phyloP scores from a whole-genome alignment of 139 green algal genomes.

The Chloropicon primus region DNA sequence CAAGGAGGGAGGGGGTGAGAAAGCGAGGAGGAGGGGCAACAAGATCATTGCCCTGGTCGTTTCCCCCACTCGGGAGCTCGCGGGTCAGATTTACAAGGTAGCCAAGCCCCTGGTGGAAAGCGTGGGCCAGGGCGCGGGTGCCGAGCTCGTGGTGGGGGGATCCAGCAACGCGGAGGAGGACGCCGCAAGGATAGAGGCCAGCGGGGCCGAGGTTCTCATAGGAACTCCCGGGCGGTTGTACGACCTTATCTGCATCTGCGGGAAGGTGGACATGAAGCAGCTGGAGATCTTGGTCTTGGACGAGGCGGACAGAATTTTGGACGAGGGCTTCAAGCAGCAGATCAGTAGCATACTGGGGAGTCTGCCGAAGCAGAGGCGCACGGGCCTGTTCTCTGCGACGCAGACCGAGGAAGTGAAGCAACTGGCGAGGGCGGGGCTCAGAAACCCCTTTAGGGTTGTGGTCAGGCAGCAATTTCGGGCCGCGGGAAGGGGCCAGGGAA shows the following conservation, averaged over 20 bases:
- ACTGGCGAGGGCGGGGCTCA: constrained; percentile 76
- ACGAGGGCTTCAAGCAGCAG: constrained; percentile 74
- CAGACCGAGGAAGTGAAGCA: constrained; percentile 76
- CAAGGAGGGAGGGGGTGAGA: constrained; percentile 37
- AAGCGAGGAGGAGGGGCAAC: not conserved
- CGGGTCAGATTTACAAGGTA: constrained; percentile 73
- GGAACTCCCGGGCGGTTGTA: constrained; percentile 84
- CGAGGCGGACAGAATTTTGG: constrained; percentile 87
- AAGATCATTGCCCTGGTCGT: constrained; percentile 58
- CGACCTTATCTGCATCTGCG: constrained; percentile 65
- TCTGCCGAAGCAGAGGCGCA: constrained; percentile 78
- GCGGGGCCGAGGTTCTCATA: constrained; percentile 54
- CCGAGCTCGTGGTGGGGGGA: constrained; percentile 24
- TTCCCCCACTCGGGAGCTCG: constrained; percentile 85
- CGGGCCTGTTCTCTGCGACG: constrained; percentile 90
- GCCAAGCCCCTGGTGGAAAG: constrained; percentile 56
- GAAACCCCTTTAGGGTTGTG: constrained; percentile 73
- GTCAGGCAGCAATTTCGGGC: constrained; percentile 21
- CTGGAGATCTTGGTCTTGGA: constrained; percentile 83
- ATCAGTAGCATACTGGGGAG: constrained; percentile 63
- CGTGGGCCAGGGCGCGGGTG: not conserved
- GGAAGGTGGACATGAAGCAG: constrained; percentile 39
- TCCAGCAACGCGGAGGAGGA: constrained; percentile 49
- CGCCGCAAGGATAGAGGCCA: not conserved
- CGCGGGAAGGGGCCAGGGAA: not conserved